These are phyloP conservation scores for Solanum medicagineum DNA, from an alignment of 257 asterid genomes.

Conservation along the genomic window DNA sequence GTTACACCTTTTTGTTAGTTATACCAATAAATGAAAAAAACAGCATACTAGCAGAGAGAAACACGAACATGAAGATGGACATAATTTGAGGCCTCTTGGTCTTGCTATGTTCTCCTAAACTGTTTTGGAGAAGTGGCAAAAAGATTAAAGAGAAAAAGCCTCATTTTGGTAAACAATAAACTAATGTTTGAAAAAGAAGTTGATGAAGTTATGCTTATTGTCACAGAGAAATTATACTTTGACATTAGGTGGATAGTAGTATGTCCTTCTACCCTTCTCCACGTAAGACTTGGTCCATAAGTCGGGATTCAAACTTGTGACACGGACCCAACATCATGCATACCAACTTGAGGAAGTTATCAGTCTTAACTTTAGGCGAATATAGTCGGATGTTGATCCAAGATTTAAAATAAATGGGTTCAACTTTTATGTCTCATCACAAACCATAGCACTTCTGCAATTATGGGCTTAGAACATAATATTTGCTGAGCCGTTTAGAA, in stretches of 20 bases:
- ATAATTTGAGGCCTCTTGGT: not conserved
- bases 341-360: not conserved
- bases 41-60: not conserved
- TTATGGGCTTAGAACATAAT: not conserved
- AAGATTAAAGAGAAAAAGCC: not conserved
- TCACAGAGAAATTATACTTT: not conserved
- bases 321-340: not conserved
- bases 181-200: not conserved
- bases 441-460: not conserved
- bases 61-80: not conserved
- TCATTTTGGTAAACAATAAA: not conserved
- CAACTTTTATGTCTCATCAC: not conserved
- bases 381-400: not conserved
- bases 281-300: not conserved
- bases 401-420: not conserved
- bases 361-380: not conserved
- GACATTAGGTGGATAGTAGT: not conserved
- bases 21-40: not conserved
- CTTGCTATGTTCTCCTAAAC: not conserved
- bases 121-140: not conserved
- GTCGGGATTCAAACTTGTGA: not conserved
- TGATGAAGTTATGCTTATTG: not conserved
- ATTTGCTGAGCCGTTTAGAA: not conserved
- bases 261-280: not conserved
- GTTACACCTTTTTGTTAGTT: not conserved